Percentiles rank a stretch among this genome's conserved stretches.
Evolutionary conservation across 306 rosid species (phyloP).

Genomic region (Trifolium fragiferum): DNA sequence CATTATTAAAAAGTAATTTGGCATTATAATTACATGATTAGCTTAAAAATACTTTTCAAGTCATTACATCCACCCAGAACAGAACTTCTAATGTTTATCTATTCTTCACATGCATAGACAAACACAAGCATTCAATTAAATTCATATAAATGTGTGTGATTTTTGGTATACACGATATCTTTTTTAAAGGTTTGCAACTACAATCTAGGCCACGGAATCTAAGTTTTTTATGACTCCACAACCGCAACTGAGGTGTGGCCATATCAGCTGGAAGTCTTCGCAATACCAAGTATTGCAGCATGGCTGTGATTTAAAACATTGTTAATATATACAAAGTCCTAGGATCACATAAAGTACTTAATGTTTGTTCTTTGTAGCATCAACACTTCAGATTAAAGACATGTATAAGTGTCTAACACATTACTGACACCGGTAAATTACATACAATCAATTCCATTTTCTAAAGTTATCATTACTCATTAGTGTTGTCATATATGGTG

Average conservation of each 20-base stretch:
- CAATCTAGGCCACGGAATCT: not conserved
- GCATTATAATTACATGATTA: not conserved
- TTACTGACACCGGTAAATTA: not conserved
- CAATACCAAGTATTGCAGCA: not conserved
- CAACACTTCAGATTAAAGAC: not conserved
- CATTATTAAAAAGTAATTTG: not conserved
- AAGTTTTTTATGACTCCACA: not conserved
- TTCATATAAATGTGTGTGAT: not conserved
- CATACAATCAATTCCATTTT: not conserved
- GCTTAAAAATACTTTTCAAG: not conserved
- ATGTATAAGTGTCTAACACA: not conserved
- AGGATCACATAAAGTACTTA: constrained; percentile 13
- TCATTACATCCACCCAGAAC: not conserved
- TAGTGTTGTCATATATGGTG: not conserved
- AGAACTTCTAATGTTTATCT: no score
- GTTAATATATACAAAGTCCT: not conserved
- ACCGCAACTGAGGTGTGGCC: not conserved
- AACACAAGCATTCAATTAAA: no score
- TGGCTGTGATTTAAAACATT: not conserved
- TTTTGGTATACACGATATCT: not conserved
- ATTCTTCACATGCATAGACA: no score
- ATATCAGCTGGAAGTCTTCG: not conserved
- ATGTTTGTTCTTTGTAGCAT: not conserved
- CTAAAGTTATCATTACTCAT: not conserved
- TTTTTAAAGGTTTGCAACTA: not conserved